Conservation (phyloP, 768 basidiomycete species). For the Brasilioporus rufonigricans region DNA sequence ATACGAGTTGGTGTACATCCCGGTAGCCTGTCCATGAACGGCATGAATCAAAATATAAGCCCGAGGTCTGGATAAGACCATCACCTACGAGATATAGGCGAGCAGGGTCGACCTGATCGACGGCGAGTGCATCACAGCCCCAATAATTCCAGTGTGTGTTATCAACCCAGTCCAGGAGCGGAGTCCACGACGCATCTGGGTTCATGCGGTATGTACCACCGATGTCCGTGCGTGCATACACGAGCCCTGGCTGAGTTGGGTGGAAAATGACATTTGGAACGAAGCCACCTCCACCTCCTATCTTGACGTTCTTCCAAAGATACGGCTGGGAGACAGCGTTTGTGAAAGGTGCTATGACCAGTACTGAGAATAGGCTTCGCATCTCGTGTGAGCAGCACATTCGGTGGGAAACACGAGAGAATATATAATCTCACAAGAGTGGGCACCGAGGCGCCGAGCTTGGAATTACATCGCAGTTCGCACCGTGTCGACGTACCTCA, state of each 20-base stretch:
- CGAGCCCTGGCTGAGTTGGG: conserved; percentile 55
- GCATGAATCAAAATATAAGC: not conserved
- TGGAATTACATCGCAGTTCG: not conserved
- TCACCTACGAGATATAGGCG: conserved; percentile 45
- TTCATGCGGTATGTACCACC: conserved; percentile 66
- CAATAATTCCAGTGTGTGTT: conserved; percentile 55
- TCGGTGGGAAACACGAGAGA: not conserved
- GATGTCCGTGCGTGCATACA: conserved; percentile 67
- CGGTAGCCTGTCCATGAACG: conserved; percentile 1
- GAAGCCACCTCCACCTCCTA: conserved; percentile 40
- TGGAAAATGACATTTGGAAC: conserved; percentile 61
- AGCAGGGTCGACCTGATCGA: conserved; percentile 55
- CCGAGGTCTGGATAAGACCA: not conserved
- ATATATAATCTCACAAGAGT: conserved; percentile 10
- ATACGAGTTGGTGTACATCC: conserved; percentile 12
- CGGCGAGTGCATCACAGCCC: conserved; percentile 61
- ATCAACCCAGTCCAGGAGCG: conserved; percentile 54
- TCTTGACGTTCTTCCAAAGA: conserved; percentile 63
- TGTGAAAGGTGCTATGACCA: not conserved
- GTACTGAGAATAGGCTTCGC: not conserved
- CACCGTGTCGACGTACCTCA: not conserved
- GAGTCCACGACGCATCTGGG: conserved; percentile 59
- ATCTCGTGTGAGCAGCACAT: not conserved
- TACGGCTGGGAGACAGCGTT: conserved; percentile 38
- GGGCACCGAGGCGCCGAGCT: not conserved